phyloP scores from a whole-genome alignment of 169 alveolate genomes.

The Amoebophrya sp. region DNA sequence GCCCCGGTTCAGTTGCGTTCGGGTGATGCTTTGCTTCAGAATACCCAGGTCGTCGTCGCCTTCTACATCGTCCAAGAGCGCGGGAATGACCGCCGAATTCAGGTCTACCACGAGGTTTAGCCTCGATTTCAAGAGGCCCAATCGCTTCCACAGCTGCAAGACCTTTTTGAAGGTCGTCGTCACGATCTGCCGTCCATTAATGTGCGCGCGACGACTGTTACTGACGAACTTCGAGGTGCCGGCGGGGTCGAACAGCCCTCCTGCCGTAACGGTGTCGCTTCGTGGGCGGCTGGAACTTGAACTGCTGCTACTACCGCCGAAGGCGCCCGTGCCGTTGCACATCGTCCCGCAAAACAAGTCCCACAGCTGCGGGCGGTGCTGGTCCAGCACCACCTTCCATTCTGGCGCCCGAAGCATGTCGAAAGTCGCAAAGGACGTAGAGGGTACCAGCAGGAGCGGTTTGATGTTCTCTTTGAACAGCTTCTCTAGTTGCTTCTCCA shows the following conservation, averaged over 20 bases:
- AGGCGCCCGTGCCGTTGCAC: not conserved
- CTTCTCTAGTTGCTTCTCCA: not conserved
- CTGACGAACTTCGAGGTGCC: not conserved
- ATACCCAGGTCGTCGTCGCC: not conserved
- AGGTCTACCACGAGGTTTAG: not conserved
- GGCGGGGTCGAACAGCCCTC: not conserved
- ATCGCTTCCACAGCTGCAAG: not conserved
- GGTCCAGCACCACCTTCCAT: not conserved
- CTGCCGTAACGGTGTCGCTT: too few species aligned
- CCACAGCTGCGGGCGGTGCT: not conserved
- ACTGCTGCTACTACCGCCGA: too few species aligned
- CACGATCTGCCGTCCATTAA: not conserved
- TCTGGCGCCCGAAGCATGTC: constrained; percentile 12
- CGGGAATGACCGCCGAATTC: not conserved
- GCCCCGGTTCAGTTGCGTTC: not conserved
- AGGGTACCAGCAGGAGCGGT: not conserved
- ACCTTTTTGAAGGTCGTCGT: not conserved
- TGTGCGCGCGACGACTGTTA: not conserved
- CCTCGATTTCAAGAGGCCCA: not conserved
- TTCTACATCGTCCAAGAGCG: not conserved
- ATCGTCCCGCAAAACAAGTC: not conserved
- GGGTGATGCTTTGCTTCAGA: not conserved
- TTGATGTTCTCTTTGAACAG: not conserved
- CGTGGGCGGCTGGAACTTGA: too few species aligned
- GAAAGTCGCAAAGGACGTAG: not conserved